Percentiles rank a stretch among this genome's conserved stretches.
These are phyloP conservation scores for Quercus bicolor DNA, from an alignment of 306 rosid genomes.

Conservation along the genomic window DNA sequence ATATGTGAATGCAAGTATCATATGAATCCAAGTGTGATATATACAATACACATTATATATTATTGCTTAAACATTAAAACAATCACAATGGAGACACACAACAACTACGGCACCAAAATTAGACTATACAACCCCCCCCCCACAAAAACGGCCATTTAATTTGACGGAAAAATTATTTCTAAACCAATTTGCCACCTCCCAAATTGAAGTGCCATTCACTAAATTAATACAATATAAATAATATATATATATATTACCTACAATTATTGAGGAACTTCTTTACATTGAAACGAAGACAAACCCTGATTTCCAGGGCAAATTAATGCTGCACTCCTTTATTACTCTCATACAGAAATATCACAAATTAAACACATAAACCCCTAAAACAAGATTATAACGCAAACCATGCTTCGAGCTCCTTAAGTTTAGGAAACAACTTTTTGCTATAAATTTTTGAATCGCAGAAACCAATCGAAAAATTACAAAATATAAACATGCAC, in stretches of 20 bases:
- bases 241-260: neutral
- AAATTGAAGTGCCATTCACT: neutral
- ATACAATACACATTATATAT: neutral
- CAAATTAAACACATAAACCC: neutral
- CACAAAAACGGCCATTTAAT: neutral
- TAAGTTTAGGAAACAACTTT: neutral
- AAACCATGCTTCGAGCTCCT: neutral
- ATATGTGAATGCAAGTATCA: neutral
- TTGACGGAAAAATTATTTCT: neutral
- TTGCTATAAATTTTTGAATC: neutral
- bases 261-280: neutral
- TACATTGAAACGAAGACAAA: neutral
- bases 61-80: neutral
- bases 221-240: neutral
- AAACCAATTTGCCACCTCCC: neutral
- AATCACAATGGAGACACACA: neutral
- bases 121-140: neutral
- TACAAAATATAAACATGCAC: too few relatives aligned
- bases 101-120: neutral
- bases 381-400: neutral
- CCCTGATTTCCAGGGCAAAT: neutral
- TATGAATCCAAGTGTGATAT: neutral
- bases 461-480: neutral
- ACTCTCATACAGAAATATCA: neutral
- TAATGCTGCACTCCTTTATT: neutral